Base-by-base conservation (phyloP, 2,329 filamentous ascomycete genomes). In the Calonectria henricotiae region DNA sequence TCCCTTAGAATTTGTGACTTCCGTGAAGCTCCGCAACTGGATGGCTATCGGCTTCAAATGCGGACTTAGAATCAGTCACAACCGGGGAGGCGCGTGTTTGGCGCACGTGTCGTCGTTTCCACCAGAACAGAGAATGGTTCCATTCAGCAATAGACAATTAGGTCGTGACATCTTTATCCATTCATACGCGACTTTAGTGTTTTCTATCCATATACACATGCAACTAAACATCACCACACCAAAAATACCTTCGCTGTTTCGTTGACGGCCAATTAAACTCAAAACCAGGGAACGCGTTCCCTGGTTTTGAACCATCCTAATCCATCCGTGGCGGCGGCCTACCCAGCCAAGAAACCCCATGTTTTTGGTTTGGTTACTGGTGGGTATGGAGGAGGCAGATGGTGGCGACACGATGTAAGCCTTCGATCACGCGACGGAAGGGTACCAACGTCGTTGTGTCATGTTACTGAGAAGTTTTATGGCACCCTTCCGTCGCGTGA, bases 21-120 rank as follows among this genome's bases (percentile, higher is more conserved):
- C 39, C 55, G 1, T 61, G 39, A 20, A 61, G 55, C 55, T 61
- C 55, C 11, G 55, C 55, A 20, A 61, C 55, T 13, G 55, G 55
- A 2, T 32, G 55, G 9, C 55, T 27, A 23, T 61, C 55, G 17
- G 27, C 39, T 32, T 61, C 55, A 27, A 58, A 39, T 5, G 51
- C 51, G 7, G n/a, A 11, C 8, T 58, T 58, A 11, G 32, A 6
- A 39, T 39, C 20, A 5, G 20, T 58, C 3, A 11, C 25, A 8
- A 20, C 4, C 7, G 12, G 51, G 11, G 23, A 35, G 13, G 35
- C 4, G 13, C 12, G 12, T 39, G 32, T 9, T 13, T 44, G 13
- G 39, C 39, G 55, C 37, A 44, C 30, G 4, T 43, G 39, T 23
- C 15, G 37, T n/a, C 55, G 55, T n/a, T 61, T 61, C 13, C 20